These are phyloP conservation scores for Asterophora lycoperdoides DNA, from an alignment of 768 basidiomycete species.

Conservation along the genomic window DNA sequence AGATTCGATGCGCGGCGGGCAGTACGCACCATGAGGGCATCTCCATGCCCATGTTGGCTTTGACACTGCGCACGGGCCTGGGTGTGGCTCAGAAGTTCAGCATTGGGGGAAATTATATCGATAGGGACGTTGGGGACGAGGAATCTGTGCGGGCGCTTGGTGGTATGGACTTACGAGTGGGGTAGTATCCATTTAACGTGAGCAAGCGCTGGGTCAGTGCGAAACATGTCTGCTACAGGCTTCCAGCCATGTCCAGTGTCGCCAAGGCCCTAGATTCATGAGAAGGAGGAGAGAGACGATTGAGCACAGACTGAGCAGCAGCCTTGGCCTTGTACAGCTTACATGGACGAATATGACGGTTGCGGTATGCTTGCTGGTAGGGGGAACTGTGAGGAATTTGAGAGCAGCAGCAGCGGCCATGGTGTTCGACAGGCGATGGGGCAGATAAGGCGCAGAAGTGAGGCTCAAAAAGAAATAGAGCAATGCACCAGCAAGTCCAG, in stretches of 20 bases:
- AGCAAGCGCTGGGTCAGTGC: conserved; percentile 45
- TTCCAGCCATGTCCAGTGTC: conserved; percentile 75
- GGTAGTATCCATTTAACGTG: conserved; percentile 92
- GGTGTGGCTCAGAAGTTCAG: conserved; percentile 3
- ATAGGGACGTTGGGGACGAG: too few relatives aligned
- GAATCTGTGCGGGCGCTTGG: too few relatives aligned
- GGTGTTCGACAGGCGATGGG: conserved; percentile 13
- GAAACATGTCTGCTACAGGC: conserved; percentile 69
- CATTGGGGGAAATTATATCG: neutral
- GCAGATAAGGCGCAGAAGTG: conserved; percentile 14
- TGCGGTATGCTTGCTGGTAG: conserved; percentile 67
- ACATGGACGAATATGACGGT: conserved; percentile 92
- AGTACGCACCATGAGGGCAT: conserved; percentile 72
- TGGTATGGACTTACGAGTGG: conserved; percentile 54
- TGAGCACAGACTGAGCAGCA: conserved; percentile 2
- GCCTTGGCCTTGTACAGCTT: conserved; percentile 24
- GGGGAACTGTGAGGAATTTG: conserved; percentile 49
- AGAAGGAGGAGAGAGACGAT: conserved; percentile 4
- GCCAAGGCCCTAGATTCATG: conserved; percentile 58
- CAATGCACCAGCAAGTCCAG: conserved; percentile 21
- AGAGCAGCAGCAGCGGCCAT: conserved; percentile 36
- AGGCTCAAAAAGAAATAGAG: conserved; percentile 17
- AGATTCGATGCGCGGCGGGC: neutral
- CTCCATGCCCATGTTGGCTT: conserved; percentile 64
- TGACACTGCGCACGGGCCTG: conserved; percentile 60